Conservation (phyloP, 2,329 filamentous ascomycete genomes). For the Grosmannia clavigera region DNA sequence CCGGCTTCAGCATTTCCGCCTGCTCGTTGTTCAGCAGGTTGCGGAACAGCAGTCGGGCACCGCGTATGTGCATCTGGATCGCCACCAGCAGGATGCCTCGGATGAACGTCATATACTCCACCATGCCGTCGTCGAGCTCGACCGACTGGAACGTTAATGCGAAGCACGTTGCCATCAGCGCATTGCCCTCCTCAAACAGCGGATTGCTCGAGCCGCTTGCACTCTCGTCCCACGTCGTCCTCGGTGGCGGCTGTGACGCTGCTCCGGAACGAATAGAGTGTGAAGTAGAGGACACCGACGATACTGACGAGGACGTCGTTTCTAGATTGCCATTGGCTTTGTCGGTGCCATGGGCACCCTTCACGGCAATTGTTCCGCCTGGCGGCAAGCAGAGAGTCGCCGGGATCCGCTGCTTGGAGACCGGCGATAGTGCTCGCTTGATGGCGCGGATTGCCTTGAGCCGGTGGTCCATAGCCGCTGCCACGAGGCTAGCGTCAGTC, state of each 20-base stretch:
- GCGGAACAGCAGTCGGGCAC: conserved; percentile 36
- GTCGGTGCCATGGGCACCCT: background rate
- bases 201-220: conserved; percentile 1
- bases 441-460: conserved; percentile 52
- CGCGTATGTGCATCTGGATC: conserved; percentile 42
- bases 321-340: conserved; percentile 5
- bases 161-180: conserved; percentile 46
- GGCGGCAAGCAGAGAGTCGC: background rate
- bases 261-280: background rate
- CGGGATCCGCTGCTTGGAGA: conserved; percentile 19
- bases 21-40: conserved; percentile 30
- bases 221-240: background rate
- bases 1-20: conserved; percentile 27
- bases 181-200: conserved; percentile 40
- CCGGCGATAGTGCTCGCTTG: conserved; percentile 38
- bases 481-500: conserved; percentile 36
- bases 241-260: background rate
- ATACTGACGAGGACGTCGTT: background rate
- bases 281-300: background rate
- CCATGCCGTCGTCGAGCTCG: conserved; percentile 42
- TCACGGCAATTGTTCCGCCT: background rate
- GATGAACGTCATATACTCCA: conserved; percentile 49
- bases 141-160: conserved; percentile 48
- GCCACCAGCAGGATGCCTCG: conserved; percentile 43
- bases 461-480: conserved; percentile 50